Base-by-base conservation (phyloP, 371 early-diverging fungal genomes). In the Haplosporangium sp. region DNA sequence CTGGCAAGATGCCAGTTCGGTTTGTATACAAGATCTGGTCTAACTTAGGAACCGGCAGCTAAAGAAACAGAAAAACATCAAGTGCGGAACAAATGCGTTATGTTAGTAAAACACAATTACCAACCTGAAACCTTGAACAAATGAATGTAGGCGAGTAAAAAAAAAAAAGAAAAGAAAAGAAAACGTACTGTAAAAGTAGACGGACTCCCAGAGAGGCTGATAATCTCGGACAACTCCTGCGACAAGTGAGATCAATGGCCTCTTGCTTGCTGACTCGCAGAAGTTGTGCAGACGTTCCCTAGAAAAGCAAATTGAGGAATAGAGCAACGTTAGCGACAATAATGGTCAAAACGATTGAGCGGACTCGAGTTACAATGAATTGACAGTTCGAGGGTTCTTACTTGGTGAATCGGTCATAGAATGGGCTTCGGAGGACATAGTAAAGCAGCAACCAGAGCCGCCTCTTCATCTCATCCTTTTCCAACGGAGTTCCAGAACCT, bases 151-250 rank as follows among this genome's bases (percentile, higher is more conserved):
- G 21, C 5, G n/a, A 41, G 18, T 53, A 38, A n/a, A 67, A 8
- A 37, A 20, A 11, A 40, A 40, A 8, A 47, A 11, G n/a, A 40
- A 9, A 29, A 38, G 5, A 21, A 18, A 38, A 36, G 14, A 14
- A 18, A 1, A 55, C 77, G 52, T 83, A 83, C 83, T 95, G 80
- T 95, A 95, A 73, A 96, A 96, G 84, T 96, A 95, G 70, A 94
- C 90, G 54, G 90, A 88, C 84, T 98, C 94, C 96, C 96, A 97
- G 48, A 98, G 85, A 6, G 97, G 97, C 71, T 93, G 88, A 80
- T 98, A 98, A 74, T 97, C 97, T 42, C 87, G 87, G 46, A 96
- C 76, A 45, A 93, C 88, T 64, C 90, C 90, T 67, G 88, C 85
- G 6, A 77, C 67, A 48, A 77, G 72, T 5, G 88, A 85, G 59